Evolutionary conservation across 2,329 filamentous ascomycete species (phyloP).

Genomic region (Paramyrothecium sp.): DNA sequence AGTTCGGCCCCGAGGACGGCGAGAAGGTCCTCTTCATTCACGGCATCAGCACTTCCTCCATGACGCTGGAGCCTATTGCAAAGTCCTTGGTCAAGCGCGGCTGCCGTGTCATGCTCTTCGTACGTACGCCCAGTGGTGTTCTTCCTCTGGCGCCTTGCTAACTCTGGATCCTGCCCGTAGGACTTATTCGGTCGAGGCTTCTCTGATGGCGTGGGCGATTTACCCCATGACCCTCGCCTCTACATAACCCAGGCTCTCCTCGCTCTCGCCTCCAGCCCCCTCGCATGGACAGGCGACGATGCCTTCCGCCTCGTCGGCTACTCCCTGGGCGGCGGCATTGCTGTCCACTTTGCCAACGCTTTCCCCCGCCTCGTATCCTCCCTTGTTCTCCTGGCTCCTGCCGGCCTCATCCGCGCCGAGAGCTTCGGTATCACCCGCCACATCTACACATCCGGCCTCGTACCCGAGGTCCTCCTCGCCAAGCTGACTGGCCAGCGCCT

Average conservation of each 20-base stretch:
- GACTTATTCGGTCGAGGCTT: constrained; percentile 70
- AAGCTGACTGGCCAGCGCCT: constrained; percentile 47
- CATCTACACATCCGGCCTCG: constrained; percentile 52
- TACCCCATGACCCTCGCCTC: constrained; percentile 71
- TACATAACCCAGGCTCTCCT: constrained; percentile 72
- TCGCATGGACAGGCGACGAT: constrained; percentile 61
- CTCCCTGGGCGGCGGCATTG: constrained; percentile 78
- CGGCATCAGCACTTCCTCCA: constrained; percentile 80
- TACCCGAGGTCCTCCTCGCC: constrained; percentile 52
- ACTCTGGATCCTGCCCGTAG: constrained; percentile 27
- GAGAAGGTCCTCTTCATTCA: constrained; percentile 76
- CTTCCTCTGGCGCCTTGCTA: not conserved
- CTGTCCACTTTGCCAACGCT: constrained; percentile 68
- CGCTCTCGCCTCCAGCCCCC: constrained; percentile 65
- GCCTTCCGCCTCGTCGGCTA: constrained; percentile 73
- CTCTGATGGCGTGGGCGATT: constrained; percentile 60
- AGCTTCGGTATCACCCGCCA: constrained; percentile 51
- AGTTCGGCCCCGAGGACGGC: constrained; percentile 75
- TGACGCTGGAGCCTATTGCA: constrained; percentile 68
- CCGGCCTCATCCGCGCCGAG: constrained; percentile 65
- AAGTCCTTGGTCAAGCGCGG: constrained; percentile 65
- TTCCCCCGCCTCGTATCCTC: constrained; percentile 69
- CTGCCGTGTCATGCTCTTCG: constrained; percentile 79
- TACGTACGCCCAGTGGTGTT: constrained; percentile 25
- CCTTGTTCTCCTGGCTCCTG: constrained; percentile 75